Evolutionary conservation across 495 filamentous ascomycete species (phyloP).

Genomic region (Xylaria longipes): DNA sequence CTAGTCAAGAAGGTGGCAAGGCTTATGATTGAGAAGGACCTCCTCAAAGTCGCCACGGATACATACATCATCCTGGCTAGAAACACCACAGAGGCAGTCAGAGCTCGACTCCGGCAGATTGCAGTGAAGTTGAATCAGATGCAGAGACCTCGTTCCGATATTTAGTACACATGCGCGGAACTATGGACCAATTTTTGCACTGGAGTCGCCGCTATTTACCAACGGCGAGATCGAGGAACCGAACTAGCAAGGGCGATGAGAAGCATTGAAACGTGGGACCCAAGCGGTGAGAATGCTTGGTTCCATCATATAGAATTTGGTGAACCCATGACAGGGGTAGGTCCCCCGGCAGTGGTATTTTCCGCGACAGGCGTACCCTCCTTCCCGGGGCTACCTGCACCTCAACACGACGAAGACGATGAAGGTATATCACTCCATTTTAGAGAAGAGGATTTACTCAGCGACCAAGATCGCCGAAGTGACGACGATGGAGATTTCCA

Average conservation of each 20-base stretch:
- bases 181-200: background rate
- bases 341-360: too few relatives aligned
- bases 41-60: background rate
- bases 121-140: background rate
- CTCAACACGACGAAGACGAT: too few relatives aligned
- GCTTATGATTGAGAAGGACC: background rate
- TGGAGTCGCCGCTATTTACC: background rate
- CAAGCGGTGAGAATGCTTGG: background rate
- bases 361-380: too few relatives aligned
- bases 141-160: background rate
- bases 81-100: background rate
- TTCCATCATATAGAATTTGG: background rate
- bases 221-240: background rate
- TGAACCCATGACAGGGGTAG: background rate
- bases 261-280: background rate
- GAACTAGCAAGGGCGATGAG: background rate
- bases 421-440: too few relatives aligned
- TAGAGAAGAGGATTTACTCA: too few relatives aligned
- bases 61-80: rapidly evolving
- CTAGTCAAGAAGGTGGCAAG: background rate
- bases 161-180: background rate
- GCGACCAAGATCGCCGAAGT: too few relatives aligned
- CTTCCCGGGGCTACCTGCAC: too few relatives aligned
- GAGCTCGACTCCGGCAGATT: background rate
- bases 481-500: too few relatives aligned